phyloP scores from a whole-genome alignment of 2,329 filamentous ascomycete species.

The Aspergillus clavatus region DNA sequence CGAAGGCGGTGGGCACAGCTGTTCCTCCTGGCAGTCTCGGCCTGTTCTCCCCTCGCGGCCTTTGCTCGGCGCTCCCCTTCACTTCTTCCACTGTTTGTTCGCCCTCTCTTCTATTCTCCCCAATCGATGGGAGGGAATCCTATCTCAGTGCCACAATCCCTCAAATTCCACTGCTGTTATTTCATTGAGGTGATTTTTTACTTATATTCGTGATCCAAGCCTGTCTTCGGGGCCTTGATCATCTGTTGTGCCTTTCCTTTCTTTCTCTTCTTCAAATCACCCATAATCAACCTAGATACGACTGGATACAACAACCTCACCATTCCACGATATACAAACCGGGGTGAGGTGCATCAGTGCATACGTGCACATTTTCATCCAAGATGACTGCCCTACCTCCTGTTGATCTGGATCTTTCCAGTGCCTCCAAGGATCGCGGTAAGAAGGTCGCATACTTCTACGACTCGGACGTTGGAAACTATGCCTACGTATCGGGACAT shows the following conservation, averaged over 20 bases:
- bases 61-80: conserved; percentile 24
- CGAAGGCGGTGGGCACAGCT: conserved; percentile 30
- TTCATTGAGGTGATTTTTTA: background rate
- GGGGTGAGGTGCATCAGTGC: conserved; percentile 9
- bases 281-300: conserved; percentile 6
- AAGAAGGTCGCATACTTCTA: conserved; percentile 98
- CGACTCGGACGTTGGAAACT: conserved; percentile 96
- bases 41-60: conserved; percentile 20
- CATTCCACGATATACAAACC: background rate
- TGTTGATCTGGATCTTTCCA: conserved; percentile 49
- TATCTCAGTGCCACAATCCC: conserved; percentile 6
- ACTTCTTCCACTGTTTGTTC: conserved; percentile 10
- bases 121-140: conserved; percentile 8
- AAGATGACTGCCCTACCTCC: conserved; percentile 52
- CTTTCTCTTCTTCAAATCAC: background rate
- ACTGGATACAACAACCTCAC: conserved; percentile 7
- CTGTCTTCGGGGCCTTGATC: background rate
- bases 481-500: conserved; percentile 80
- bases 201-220: background rate
- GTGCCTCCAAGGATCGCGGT: conserved; percentile 49
- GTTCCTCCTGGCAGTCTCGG: conserved; percentile 7
- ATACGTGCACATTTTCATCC: conserved; percentile 5
- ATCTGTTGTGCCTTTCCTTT: background rate
- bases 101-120: conserved; percentile 11
- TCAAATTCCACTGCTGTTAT: conserved; percentile 5